phyloP scores from a whole-genome alignment of 495 filamentous ascomycete genomes.

The Penicillium fimorum region DNA sequence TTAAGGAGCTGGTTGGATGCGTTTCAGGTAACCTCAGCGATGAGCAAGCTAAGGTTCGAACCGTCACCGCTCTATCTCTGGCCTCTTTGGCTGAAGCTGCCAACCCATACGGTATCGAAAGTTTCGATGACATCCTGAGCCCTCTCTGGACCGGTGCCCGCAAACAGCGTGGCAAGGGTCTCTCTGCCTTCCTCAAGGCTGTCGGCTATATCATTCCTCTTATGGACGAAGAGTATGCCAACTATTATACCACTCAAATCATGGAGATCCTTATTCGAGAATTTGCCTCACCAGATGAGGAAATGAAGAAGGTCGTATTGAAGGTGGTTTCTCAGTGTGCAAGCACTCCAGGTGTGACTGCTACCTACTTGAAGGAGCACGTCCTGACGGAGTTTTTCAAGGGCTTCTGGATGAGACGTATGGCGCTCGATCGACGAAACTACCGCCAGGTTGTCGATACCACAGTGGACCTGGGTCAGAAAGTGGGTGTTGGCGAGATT shows the following conservation, averaged over 20 bases:
- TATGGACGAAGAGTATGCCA: conserved; percentile 99
- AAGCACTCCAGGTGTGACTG: conserved; percentile 90
- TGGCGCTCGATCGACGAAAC: conserved; percentile 95
- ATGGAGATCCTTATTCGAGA: conserved; percentile 98
- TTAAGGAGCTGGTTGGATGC: conserved; percentile 95
- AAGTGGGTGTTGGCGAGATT: conserved; percentile 94
- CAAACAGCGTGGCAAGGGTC: conserved; percentile 93
- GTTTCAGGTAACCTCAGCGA: conserved; percentile 95
- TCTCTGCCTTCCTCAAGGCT: conserved; percentile 95
- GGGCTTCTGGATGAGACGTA: conserved; percentile 95
- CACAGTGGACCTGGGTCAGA: conserved; percentile 95
- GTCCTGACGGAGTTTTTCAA: conserved; percentile 97
- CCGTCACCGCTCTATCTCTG: conserved; percentile 92
- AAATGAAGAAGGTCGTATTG: conserved; percentile 99
- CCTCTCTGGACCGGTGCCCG: conserved; percentile 94
- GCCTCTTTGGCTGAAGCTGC: conserved; percentile 95
- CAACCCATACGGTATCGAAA: conserved; percentile 98
- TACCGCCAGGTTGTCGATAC: conserved; percentile 98
- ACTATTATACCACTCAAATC: conserved; percentile 97
- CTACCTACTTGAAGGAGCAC: conserved; percentile 89
- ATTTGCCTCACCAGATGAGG: conserved; percentile 94
- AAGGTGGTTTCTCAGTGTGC: conserved; percentile 98
- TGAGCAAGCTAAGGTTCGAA: conserved; percentile 96
- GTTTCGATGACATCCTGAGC: conserved; percentile 95
- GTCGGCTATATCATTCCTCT: conserved; percentile 98